Percentiles rank a stretch among this genome's conserved stretches.
Conservation (phyloP, 2,329 filamentous ascomycete species). For the Cucurbitaria berberidis region DNA sequence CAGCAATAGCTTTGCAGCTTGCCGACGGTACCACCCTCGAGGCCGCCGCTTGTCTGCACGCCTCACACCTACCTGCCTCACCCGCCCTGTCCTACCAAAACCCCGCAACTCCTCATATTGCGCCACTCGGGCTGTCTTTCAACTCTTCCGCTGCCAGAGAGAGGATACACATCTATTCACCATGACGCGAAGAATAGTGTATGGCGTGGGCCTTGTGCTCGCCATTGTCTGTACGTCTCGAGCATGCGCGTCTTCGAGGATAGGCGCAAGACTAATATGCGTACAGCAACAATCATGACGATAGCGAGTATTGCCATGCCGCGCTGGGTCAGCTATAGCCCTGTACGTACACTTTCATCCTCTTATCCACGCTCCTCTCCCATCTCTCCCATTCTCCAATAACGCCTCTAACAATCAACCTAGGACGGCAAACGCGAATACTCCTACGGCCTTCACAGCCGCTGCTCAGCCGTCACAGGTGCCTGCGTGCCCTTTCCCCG, state of each 20-base stretch:
- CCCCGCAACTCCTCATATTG: slow-evolving; percentile 11
- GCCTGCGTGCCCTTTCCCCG: slow-evolving; percentile 71
- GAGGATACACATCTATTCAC: slow-evolving; percentile 3
- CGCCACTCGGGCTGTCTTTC: background rate
- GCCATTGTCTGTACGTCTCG: slow-evolving; percentile 51
- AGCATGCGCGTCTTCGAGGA: background rate
- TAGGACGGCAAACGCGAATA: slow-evolving; percentile 44
- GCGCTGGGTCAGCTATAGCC: slow-evolving; percentile 71
- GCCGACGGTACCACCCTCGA: slow-evolving; percentile 4
- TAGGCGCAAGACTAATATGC: slow-evolving; percentile 14
- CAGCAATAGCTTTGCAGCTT: slow-evolving; percentile 1
- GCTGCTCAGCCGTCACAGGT: slow-evolving; percentile 74
- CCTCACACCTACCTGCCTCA: slow-evolving; percentile 1
- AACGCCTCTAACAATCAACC: slow-evolving; percentile 5
- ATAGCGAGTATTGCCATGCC: slow-evolving; percentile 72
- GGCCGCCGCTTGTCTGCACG: background rate
- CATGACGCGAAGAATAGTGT: slow-evolving; percentile 58
- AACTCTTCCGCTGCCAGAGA: background rate
- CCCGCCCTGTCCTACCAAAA: slow-evolving; percentile 3
- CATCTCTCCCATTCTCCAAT: background rate
- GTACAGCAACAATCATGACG: slow-evolving; percentile 74
- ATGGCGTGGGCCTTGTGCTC: slow-evolving; percentile 56
- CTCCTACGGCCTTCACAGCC: slow-evolving; percentile 77
- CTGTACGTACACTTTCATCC: slow-evolving; percentile 26
- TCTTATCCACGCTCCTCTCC: background rate